A percentile compares a stretch with the other conserved stretches of the same genome.
These are phyloP conservation scores for Sporodiniella umbellata DNA, from an alignment of 371 early-diverging fungal genomes.

Conservation along the genomic window DNA sequence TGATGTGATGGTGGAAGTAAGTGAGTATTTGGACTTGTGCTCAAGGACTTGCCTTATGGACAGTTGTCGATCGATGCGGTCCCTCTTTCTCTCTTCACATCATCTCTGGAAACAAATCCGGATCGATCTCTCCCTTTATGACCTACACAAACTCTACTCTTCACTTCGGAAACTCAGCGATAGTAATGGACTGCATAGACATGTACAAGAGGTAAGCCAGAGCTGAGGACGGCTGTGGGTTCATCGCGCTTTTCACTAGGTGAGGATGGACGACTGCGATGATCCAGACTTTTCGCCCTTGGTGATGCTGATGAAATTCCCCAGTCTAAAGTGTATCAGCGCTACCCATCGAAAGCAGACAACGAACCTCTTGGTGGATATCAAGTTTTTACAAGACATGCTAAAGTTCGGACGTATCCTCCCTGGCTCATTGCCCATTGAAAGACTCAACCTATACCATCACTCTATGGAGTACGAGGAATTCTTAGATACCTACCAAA, in stretches of 20 bases:
- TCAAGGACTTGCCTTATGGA: conserved; percentile 37
- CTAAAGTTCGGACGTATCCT: conserved; percentile 21
- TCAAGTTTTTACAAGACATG: conserved; percentile 37
- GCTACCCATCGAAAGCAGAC: conserved; percentile 33
- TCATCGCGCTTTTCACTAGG: too few species aligned
- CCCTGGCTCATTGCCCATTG: conserved; percentile 20
- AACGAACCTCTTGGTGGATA: conserved; percentile 35
- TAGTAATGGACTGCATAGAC: conserved; percentile 26
- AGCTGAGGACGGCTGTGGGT: too few species aligned
- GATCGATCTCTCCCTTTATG: conserved; percentile 23
- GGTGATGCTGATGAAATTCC: conserved; percentile 47
- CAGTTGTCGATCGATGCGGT: conserved; percentile 33
- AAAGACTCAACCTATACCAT: conserved; percentile 32
- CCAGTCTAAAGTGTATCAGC: conserved; percentile 25
- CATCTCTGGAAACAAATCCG: conserved; percentile 34
- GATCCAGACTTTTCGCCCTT: conserved; percentile 38
- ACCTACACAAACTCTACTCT: conserved; percentile 31
- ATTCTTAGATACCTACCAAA: conserved; percentile 26
- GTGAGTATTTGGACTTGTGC: conserved; percentile 28
- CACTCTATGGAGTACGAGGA: conserved; percentile 36
- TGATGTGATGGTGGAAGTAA: conserved; percentile 24
- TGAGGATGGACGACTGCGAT: conserved; percentile 43
- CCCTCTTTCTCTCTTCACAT: conserved; percentile 22
- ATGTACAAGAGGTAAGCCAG: conserved; percentile 35
- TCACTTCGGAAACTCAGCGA: conserved; percentile 38